Base-by-base conservation (phyloP, 2,329 filamentous ascomycete species). In the Geosmithia flava region DNA sequence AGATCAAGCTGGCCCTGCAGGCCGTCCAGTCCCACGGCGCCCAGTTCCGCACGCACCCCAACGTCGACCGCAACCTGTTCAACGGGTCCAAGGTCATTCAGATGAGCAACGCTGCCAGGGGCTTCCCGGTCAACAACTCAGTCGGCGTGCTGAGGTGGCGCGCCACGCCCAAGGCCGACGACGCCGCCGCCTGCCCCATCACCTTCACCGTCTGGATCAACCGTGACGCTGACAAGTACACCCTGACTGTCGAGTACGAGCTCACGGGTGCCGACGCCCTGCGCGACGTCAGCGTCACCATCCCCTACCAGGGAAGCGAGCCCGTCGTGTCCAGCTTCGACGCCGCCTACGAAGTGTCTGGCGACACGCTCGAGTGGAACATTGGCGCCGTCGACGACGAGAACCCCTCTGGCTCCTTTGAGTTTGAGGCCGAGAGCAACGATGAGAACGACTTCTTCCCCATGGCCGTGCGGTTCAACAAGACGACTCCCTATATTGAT, bases 121-220 rank as follows among this genome's bases (percentile, higher is more conserved):
- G 89, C 20, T 98, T 98, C 73, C 93, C 93, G 0, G 81, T 89
- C 23, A 97, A 96, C 69, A 94, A 95, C 62, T 81, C 86, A 16
- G 91, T 97, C 49, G 89, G 87, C 49, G 90, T 97, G 42, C 75
- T 98, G 62, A 81, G 91, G 63, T 98, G 93, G 93, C 86, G 89
- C 59, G 85, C 87, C 20, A 81, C 83, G 16, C 85, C 88, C 45
- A 89, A 87, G 67, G 75, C 78, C 2, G 89, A 94, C 55, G 87
- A 94, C 56, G 68, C 84, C 37, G 82, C 81, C 52, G 80, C 90
- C 48, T 81, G 94, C 39, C 93, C 93, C 7, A 93, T 98, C 59
- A 93, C 86, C 39, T 97, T 98, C 65, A 96, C 89, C 2, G 91
- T 96, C 39, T 98, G 93, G 93, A 87, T 95, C 51, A 96, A 95